Percentiles rank a stretch among this genome's conserved stretches.
Evolutionary conservation across 1,139 yeast species (phyloP).

Genomic region (Candida tunisiensis): DNA sequence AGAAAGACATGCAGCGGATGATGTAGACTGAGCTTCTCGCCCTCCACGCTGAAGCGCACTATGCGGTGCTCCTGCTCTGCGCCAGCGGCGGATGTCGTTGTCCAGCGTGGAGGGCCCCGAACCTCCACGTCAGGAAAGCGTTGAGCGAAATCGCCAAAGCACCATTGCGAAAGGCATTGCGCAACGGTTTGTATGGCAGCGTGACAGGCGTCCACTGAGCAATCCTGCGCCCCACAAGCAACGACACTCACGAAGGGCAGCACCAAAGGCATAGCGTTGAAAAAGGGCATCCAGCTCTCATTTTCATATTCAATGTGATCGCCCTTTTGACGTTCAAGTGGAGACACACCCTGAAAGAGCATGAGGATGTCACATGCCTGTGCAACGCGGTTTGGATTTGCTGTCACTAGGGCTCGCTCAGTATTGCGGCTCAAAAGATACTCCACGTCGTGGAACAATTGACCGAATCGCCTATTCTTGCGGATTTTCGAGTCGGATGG

Average conservation of each 20-base stretch:
- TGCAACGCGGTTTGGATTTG: slow-evolving; percentile 17
- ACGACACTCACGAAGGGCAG: slow-evolving; percentile 20
- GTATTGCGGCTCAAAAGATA: slow-evolving; percentile 59
- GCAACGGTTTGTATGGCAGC: slow-evolving; percentile 11
- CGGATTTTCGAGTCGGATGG: slow-evolving; percentile 23
- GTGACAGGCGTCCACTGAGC: slow-evolving; percentile 5
- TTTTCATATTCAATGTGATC: slow-evolving; percentile 86
- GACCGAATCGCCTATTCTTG: slow-evolving; percentile 71
- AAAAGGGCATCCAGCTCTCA: slow-evolving; percentile 69
- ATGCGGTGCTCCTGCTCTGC: slow-evolving; percentile 5
- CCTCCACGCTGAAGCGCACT: slow-evolving; percentile 24
- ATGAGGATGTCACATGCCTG: slow-evolving; percentile 47
- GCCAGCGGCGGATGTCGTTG: too few species aligned
- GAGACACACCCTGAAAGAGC: slow-evolving; percentile 70
- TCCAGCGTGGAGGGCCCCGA: not conserved
- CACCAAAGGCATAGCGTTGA: slow-evolving; percentile 45
- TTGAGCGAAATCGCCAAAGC: slow-evolving; percentile 11
- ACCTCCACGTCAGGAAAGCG: slow-evolving; percentile 11
- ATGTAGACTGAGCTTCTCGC: slow-evolving; percentile 46
- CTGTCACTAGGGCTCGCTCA: slow-evolving; percentile 25
- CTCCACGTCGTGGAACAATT: slow-evolving; percentile 70
- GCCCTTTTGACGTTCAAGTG: slow-evolving; percentile 55
- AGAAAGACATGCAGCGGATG: slow-evolving; percentile 70
- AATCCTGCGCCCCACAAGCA: slow-evolving; percentile 17
- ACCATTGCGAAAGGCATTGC: slow-evolving; percentile 14